Base-by-base conservation (phyloP, 805 yeast genomes). In the Groenewaldozyma tartarivorans region DNA sequence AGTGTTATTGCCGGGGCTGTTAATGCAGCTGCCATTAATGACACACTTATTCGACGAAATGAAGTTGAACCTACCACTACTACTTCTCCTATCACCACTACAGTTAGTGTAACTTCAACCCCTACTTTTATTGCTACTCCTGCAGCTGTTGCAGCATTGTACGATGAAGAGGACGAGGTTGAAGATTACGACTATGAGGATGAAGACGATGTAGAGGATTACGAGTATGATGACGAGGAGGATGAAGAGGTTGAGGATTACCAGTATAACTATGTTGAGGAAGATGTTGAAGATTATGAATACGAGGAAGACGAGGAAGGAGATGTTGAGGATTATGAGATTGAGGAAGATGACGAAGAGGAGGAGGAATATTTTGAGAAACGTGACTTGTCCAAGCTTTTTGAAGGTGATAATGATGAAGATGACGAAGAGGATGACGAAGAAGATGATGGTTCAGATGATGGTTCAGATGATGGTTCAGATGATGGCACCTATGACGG, bases 401-500 rank as follows among this genome's bases (percentile, higher is more conserved):
- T 17, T 15, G 36, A 38, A 15, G 41, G 33, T 2, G 46, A 34
- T 6, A 40, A 38, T 3, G 49, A 41, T 4, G 52, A 36, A 4
- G 47, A 35, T 3, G 43, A 39, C 2, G 67, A 60, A 16, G 68
- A 59, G 11, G 63, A 58, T 46, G 56, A 45, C 20, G 47, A 40
- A 3, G 46, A 46, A 63, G 45, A 68, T 77, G 1, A 62, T 74
- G 67, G 71, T 24, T 13, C 7, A 9, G 29, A 24, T 24, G 29
- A 24, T 7, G 29, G 13, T 24, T 24, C 13, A 9, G 20, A 5
- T 15, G 31, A 19, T 21, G 20, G 22, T 17, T 20, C 11, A 3
- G 66, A 58, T 13, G 65, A 57, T 9, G 62, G 56, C 7, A 68
- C 59, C 19, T 64, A 57, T 29, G 68, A 67, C 17, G 65, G 67